phyloP scores from a whole-genome alignment of 345 rosid genomes.

The Trapa incisa region DNA sequence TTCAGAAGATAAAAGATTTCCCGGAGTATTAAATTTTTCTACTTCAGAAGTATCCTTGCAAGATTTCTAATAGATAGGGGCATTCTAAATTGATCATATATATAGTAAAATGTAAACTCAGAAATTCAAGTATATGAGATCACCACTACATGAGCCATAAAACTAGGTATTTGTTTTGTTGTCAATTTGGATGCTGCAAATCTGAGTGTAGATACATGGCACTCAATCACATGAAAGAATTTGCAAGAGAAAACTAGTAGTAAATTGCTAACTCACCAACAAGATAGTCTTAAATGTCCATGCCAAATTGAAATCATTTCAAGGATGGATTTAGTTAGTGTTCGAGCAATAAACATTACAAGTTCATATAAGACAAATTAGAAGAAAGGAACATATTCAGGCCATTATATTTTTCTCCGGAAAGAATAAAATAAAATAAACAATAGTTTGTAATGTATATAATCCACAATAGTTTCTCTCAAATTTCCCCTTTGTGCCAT shows the following conservation, averaged over 20 bases:
- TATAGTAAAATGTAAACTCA: neutral
- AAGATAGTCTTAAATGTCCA: conserved; percentile 89
- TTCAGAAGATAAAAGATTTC: no score
- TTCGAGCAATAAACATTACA: neutral
- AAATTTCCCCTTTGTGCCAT: neutral
- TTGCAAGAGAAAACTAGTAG: neutral
- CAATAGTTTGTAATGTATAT: neutral
- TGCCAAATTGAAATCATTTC: conserved; percentile 26
- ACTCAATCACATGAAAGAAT: neutral
- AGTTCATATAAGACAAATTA: neutral
- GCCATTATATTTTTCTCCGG: neutral
- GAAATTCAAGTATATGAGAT: neutral
- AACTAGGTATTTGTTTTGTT: no score
- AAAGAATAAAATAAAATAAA: neutral
- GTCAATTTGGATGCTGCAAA: no score
- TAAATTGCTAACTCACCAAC: conserved; percentile 36
- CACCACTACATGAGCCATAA: no score
- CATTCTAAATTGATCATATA: no score
- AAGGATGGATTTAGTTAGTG: neutral
- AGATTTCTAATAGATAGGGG: no score
- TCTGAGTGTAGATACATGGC: no score
- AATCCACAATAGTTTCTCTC: neutral
- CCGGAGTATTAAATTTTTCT: no score
- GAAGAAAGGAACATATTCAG: neutral
- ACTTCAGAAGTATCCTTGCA: no score